Evolutionary conservation across 306 rosid species (phyloP), one percentile per base, ranked within the genome.

Genomic region (Vachellia collinsii): DNA sequence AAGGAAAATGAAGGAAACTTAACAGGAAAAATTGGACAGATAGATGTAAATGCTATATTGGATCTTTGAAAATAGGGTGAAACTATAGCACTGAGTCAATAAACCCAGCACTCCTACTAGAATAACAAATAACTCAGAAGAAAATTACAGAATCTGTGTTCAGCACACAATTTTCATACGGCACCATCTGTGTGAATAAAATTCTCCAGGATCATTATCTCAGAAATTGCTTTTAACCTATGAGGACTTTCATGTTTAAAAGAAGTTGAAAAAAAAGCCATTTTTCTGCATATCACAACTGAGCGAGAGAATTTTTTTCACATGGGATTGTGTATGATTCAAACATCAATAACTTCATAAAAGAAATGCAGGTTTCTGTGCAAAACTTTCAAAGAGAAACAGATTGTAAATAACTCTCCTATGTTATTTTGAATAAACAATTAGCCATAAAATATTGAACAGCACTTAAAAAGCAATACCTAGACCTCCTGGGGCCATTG

Each of bases 401-500:
- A 37, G 59, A 42, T 80, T 56, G 25, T 62, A 56, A 14, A 70
- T 29, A 79, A 61, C 39, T 37, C 66, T 65, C 72, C 51, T 68
- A 64, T 72, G 62, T 38, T 34, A n/a, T 71, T 67, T 71, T 59
- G 61, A 11, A 72, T 58, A 19, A 8, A 41, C 41, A 14, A 5
- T 58, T 11, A 48, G 20, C 44, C 66, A 76, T 23, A 46, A 79
- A 80, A 37, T 75, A 77, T 48, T 1, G 56, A 80, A 80, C 25
- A 70, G 79, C 36, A 56, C 68, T 64, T 48, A 75, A 63, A 73
- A 71, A 67, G 56, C 41, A 76, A 76, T 96, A 96, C 99, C 99
- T 90, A 96, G 88, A 83, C 99, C 99, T 68, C 99, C 99, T 7
- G 92, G 13, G 84, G 95, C 87, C 83, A 90, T 17, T 19, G 98